A percentile compares a stretch with the other conserved stretches of the same genome.
These are phyloP conservation scores for Phytophthora kernoviae DNA, from an alignment of 352 stramenopile species.

Conservation along the genomic window DNA sequence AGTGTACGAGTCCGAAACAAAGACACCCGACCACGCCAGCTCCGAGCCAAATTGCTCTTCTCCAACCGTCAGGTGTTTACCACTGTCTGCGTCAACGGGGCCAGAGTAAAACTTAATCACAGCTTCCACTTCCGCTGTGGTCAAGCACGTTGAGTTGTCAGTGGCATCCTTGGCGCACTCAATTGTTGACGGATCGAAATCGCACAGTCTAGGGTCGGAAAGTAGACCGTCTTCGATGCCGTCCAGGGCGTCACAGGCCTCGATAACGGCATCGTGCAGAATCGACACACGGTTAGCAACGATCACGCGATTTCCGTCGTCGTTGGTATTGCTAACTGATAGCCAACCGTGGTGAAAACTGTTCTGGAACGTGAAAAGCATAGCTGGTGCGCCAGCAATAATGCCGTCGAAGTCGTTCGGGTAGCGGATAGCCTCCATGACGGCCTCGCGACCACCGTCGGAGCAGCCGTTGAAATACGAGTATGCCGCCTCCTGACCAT, in stretches of 20 bases:
- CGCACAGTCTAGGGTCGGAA: conserved; percentile 37
- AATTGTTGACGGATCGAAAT: conserved; percentile 39
- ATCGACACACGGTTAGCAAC: conserved; percentile 33
- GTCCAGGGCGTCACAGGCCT: conserved; percentile 42
- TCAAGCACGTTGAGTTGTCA: conserved; percentile 48
- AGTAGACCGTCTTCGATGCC: conserved; percentile 44
- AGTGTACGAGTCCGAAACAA: conserved; percentile 33
- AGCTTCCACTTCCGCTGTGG: conserved; percentile 29
- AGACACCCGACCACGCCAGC: conserved; percentile 45
- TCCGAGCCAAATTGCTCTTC: conserved; percentile 50
- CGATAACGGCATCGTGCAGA: conserved; percentile 42
- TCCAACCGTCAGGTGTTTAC: conserved; percentile 44
- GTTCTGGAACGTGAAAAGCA: conserved; percentile 52
- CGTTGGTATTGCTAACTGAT: conserved; percentile 34
- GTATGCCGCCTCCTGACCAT: conserved; percentile 39
- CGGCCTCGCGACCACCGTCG: conserved; percentile 42
- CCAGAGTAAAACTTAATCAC: conserved; percentile 47
- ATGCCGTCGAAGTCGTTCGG: conserved; percentile 50
- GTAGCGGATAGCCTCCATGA: conserved; percentile 48
- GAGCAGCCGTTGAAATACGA: conserved; percentile 57
- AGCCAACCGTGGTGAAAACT: conserved; percentile 50
- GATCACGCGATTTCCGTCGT: conserved; percentile 30
- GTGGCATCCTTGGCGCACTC: conserved; percentile 25
- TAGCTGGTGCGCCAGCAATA: conserved; percentile 40
- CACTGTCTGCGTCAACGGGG: conserved; percentile 28